Conservation (phyloP, 2,329 filamentous ascomycete genomes). For the Colletotrichum godetiae region DNA sequence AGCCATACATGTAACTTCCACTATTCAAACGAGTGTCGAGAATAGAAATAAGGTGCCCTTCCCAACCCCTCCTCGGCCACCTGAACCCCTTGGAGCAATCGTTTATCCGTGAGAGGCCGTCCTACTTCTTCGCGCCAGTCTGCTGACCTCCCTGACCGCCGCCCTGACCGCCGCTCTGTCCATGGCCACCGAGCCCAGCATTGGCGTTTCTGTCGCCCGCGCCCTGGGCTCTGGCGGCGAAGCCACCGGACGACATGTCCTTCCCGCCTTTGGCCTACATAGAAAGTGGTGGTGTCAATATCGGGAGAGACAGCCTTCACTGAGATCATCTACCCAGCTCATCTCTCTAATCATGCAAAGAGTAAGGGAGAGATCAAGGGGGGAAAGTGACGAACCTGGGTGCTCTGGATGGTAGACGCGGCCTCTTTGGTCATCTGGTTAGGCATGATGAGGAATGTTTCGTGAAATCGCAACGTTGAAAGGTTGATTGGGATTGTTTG, state of each 20-base stretch:
- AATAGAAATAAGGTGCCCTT: too few relatives aligned
- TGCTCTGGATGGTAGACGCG: not conserved
- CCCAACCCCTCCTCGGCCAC: too few relatives aligned
- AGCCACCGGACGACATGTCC: constrained; percentile 1
- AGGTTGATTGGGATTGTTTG: not conserved
- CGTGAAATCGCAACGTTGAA: not conserved
- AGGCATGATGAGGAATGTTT: not conserved
- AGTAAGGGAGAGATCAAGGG: too few relatives aligned
- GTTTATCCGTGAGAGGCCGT: too few relatives aligned
- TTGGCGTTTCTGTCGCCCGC: constrained; percentile 13
- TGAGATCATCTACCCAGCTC: not conserved
- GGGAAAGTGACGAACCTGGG: not conserved
- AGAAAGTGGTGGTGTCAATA: not conserved
- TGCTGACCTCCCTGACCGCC: not conserved
- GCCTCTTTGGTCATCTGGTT: constrained; percentile 4
- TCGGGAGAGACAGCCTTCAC: accelerated
- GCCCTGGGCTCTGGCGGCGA: constrained; percentile 2
- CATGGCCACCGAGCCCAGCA: not conserved
- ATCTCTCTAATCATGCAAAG: too few relatives aligned
- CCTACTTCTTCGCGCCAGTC: constrained; percentile 11
- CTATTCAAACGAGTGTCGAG: not conserved
- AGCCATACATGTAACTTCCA: too few relatives aligned
- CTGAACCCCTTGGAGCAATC: too few relatives aligned
- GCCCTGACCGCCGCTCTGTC: not conserved
- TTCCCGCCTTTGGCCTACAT: not conserved